phyloP scores from a whole-genome alignment of 148 eudicot species.

The Camellia japonica region DNA sequence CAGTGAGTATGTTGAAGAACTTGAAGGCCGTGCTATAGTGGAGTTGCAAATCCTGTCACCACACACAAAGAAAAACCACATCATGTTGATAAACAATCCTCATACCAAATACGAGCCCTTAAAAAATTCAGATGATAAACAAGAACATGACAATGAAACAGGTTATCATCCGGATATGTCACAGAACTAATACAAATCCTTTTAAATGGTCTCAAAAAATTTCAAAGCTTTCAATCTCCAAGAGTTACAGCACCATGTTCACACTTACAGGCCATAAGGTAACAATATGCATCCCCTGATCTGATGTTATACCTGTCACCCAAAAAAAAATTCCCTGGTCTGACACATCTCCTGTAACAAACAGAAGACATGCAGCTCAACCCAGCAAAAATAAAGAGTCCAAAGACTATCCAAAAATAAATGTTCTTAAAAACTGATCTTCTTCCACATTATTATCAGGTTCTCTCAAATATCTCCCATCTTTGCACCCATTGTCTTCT shows the following conservation, averaged over 20 bases:
- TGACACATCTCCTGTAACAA: neutral
- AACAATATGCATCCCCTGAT: no score
- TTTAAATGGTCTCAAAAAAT: neutral
- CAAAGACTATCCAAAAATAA: neutral
- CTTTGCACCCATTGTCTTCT: neutral
- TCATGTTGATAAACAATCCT: neutral
- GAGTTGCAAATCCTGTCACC: conserved; percentile 30
- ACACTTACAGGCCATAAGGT: neutral
- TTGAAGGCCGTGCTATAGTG: conserved; percentile 26
- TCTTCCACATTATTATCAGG: neutral
- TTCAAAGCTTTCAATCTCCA: neutral
- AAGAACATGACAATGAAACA: neutral
- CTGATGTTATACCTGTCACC: no score
- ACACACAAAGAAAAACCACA: neutral
- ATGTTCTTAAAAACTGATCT: neutral
- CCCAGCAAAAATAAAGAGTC: neutral
- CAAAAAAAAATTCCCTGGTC: no score
- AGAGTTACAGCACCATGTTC: neutral
- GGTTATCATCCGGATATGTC: neutral
- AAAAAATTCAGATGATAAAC: neutral
- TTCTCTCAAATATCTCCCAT: neutral
- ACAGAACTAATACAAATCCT: neutral
- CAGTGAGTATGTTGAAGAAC: neutral
- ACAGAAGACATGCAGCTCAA: neutral
- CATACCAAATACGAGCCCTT: neutral